Evolutionary conservation across 78 protist species (phyloP).

Genomic region (Dictyostelium purpureum): DNA sequence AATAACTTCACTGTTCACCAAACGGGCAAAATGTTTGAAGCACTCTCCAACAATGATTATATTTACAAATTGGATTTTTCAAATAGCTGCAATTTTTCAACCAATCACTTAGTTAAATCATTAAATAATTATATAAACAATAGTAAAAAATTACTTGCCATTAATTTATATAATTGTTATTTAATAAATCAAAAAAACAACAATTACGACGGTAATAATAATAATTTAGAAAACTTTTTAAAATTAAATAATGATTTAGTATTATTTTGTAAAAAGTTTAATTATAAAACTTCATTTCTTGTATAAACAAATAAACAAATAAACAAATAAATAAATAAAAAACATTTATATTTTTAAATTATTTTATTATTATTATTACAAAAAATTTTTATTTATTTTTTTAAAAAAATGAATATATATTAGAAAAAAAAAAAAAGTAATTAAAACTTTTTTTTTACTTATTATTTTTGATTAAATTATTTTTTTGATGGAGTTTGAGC

Average conservation of each 20-base stretch:
- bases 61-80: constrained; percentile 1
- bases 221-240: neutral
- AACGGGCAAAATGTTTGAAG: neutral
- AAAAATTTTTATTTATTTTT: too few relatives aligned
- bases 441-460: neutral
- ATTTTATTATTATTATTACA: too few relatives aligned
- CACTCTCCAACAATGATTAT: neutral
- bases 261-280: neutral
- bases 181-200: neutral
- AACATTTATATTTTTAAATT: too few relatives aligned
- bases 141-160: neutral
- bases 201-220: neutral
- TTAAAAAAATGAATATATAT: too few relatives aligned
- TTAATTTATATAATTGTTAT: constrained; percentile 12
- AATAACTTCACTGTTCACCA: neutral
- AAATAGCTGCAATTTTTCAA: neutral
- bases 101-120: neutral
- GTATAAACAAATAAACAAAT: neutral
- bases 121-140: neutral
- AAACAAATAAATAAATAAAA: neutral
- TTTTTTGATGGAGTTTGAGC: neutral
- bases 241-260: neutral
- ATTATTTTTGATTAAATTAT: neutral
- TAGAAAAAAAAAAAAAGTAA: too few relatives aligned
- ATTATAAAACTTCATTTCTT: neutral